Percentiles rank a stretch among this genome's conserved stretches.
phyloP scores from a whole-genome alignment of 805 yeast species.

The Candida ortonii region DNA sequence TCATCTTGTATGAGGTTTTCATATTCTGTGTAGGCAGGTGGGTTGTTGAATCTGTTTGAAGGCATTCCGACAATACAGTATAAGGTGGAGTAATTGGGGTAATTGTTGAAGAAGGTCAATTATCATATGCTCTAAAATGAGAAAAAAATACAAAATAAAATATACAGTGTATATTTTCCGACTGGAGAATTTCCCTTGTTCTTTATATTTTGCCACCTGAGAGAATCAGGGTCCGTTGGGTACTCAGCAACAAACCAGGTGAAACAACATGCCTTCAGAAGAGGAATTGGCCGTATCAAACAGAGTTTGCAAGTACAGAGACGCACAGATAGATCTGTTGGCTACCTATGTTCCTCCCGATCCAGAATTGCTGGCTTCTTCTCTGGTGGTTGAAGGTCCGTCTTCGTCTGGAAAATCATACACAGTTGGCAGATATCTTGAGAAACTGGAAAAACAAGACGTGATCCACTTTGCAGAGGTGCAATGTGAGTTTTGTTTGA shows the following conservation, averaged over 20 bases:
- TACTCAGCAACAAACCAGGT: too few relatives aligned
- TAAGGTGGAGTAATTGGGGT: too few relatives aligned
- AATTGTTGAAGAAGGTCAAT: too few relatives aligned
- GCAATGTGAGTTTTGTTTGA: constrained; percentile 45
- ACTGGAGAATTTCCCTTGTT: too few relatives aligned
- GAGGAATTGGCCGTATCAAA: too few relatives aligned
- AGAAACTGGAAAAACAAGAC: constrained; percentile 15
- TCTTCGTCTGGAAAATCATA: constrained; percentile 48
- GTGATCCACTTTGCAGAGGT: constrained; percentile 32
- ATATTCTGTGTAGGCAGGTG: constrained; percentile 20
- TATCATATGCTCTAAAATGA: too few relatives aligned
- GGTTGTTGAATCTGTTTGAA: constrained; percentile 8
- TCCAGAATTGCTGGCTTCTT: constrained; percentile 31
- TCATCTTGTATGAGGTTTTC: constrained; percentile 19
- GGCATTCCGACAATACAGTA: too few relatives aligned
- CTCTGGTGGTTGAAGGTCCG: constrained; percentile 46
- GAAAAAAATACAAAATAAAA: too few relatives aligned
- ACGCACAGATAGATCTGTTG: constrained; percentile 36
- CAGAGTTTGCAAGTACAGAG: constrained; percentile 32
- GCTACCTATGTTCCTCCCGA: constrained; percentile 35
- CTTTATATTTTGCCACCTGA: too few relatives aligned
- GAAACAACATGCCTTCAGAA: too few relatives aligned
- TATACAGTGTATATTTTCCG: too few relatives aligned
- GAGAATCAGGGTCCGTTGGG: too few relatives aligned
- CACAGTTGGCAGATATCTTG: constrained; percentile 34